A percentile compares a stretch with the other conserved stretches of the same genome.
These are phyloP conservation scores for Backusella tuberculispora DNA, from an alignment of 192 early-diverging fungal genomes.

Conservation along the genomic window DNA sequence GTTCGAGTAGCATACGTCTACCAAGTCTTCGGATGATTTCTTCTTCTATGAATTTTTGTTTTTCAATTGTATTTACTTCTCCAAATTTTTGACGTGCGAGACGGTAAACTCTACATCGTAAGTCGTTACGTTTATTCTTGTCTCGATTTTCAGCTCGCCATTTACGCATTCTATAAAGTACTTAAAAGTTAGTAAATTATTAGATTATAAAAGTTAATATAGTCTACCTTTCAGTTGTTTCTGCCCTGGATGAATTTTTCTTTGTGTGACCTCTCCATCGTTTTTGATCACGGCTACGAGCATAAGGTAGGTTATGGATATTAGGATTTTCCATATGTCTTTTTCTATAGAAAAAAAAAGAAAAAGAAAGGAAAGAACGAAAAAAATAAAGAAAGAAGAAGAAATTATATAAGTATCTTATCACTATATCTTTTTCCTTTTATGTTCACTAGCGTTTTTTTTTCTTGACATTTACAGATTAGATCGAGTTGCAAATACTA, in stretches of 20 bases:
- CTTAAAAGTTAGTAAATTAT: neutral
- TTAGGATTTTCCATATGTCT: conserved; percentile 52
- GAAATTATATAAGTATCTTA: neutral
- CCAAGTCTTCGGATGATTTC: conserved; percentile 57
- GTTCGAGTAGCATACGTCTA: conserved; percentile 2
- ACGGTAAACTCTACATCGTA: conserved; percentile 71
- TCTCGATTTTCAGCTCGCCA: conserved; percentile 52
- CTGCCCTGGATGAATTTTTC: conserved; percentile 45
- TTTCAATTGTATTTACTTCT: conserved; percentile 56
- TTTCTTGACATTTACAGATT: conserved; percentile 29
- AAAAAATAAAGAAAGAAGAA: too few species aligned
- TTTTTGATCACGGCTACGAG: conserved; percentile 51
- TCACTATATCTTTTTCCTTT: neutral
- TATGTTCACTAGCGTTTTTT: neutral
- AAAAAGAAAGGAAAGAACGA: too few species aligned
- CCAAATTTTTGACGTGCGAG: conserved; percentile 63
- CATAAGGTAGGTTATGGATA: conserved; percentile 52
- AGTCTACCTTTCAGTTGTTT: conserved; percentile 42
- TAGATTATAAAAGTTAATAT: neutral
- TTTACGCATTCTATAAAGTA: conserved; percentile 44
- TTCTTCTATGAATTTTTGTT: conserved; percentile 62
- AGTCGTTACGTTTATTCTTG: conserved; percentile 64
- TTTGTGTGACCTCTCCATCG: conserved; percentile 54
- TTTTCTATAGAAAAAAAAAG: conserved; percentile 27
- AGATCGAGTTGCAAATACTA: conserved; percentile 37